Conservation (phyloP, 2,329 filamentous ascomycete species). For the Aspergillus puulaauensis region DNA sequence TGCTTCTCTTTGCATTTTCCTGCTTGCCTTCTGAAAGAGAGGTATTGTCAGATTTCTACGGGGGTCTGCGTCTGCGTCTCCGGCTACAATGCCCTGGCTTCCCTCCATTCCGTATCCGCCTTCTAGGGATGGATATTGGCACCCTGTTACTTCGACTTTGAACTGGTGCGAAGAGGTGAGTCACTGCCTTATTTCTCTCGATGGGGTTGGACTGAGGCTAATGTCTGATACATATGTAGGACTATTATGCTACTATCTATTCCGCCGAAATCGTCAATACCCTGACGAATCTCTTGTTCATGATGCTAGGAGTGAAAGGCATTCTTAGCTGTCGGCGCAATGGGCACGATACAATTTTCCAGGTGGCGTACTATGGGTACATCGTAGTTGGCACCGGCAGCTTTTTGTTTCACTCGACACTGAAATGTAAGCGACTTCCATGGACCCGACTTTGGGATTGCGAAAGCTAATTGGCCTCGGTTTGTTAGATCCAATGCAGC, state of each 20-base stretch:
- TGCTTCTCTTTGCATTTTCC: background rate
- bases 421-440: conserved; percentile 56
- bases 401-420: conserved; percentile 63
- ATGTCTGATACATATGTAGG: conserved; percentile 46
- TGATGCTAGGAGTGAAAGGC: conserved; percentile 74
- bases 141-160: conserved; percentile 67
- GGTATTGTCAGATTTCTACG: conserved; percentile 2
- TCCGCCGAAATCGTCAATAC: conserved; percentile 78
- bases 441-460: background rate
- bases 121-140: conserved; percentile 62
- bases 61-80: conserved; percentile 10
- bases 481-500: conserved; percentile 65
- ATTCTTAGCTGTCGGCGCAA: conserved; percentile 70
- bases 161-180: conserved; percentile 79
- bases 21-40: background rate
- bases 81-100: conserved; percentile 26
- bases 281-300: conserved; percentile 77
- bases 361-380: conserved; percentile 65
- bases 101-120: conserved; percentile 46
- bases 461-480: conserved; percentile 20
- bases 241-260: conserved; percentile 73
- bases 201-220: background rate
- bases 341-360: conserved; percentile 73
- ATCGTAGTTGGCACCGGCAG: conserved; percentile 61
- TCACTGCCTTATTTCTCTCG: background rate